Percentiles rank a stretch among this genome's conserved stretches.
phyloP scores from a whole-genome alignment of 805 yeast genomes.

The Ogataea populi-albae region DNA sequence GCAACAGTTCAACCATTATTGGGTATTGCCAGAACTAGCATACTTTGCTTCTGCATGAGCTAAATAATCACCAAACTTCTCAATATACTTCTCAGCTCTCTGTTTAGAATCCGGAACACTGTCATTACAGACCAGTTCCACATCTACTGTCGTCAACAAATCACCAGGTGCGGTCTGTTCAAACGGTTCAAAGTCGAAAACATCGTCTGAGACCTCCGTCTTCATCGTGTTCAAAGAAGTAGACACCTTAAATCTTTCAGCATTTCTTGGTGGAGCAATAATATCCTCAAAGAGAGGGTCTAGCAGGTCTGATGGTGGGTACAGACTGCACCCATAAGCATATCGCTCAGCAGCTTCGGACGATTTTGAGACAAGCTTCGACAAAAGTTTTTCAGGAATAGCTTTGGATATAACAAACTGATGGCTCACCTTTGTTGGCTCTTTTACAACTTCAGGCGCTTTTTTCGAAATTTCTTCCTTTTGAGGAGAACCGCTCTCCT shows the following conservation, averaged over 20 bases:
- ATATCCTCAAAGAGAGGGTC: constrained; percentile 63
- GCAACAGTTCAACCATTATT: background rate
- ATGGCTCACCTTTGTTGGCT: constrained; percentile 34
- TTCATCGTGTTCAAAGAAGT: constrained; percentile 26
- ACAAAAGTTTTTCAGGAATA: constrained; percentile 31
- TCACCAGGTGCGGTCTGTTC: constrained; percentile 17
- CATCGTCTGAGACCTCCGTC: constrained; percentile 18
- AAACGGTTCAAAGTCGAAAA: constrained; percentile 24
- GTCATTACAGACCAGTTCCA: constrained; percentile 36
- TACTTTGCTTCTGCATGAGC: constrained; percentile 19
- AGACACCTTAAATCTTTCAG: constrained; percentile 42
- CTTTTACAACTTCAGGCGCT: constrained; percentile 20
- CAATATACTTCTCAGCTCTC: constrained; percentile 39
- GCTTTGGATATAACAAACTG: constrained; percentile 30
- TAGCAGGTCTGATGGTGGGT: constrained; percentile 42
- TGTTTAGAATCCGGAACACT: constrained; percentile 43
- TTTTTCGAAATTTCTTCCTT: constrained; percentile 16
- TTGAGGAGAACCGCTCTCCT: constrained; percentile 3
- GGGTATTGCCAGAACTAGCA: background rate
- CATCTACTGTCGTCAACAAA: constrained; percentile 32
- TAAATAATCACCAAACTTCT: constrained; percentile 23
- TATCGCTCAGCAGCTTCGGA: constrained; percentile 42
- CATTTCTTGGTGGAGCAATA: constrained; percentile 42
- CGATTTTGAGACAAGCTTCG: constrained; percentile 40
- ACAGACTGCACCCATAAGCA: constrained; percentile 39